A percentile compares a stretch with the other conserved stretches of the same genome.
Conservation (phyloP, 352 stramenopile species). For the Halophytophthora polymorphica region DNA sequence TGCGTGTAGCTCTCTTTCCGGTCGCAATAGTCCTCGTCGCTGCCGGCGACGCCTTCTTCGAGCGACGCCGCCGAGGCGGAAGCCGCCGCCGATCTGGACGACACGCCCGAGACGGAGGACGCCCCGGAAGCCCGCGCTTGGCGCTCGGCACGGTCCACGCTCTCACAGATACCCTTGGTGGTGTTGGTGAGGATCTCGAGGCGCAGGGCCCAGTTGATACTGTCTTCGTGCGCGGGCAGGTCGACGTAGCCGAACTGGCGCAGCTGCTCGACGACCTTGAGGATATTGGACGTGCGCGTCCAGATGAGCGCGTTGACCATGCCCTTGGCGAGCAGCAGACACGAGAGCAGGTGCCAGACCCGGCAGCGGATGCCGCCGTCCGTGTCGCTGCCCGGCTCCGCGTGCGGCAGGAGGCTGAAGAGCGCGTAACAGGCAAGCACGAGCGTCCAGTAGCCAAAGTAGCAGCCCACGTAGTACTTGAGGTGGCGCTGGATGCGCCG, state of each 20-base stretch:
- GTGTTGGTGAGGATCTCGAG: slow-evolving; percentile 86
- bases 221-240: slow-evolving; percentile 64
- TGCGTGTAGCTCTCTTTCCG: slow-evolving; percentile 73
- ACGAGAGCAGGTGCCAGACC: slow-evolving; percentile 72
- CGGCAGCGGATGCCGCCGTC: slow-evolving; percentile 48
- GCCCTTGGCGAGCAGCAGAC: slow-evolving; percentile 66
- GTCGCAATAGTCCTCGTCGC: slow-evolving; percentile 41
- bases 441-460: slow-evolving; percentile 83
- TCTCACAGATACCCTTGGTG: slow-evolving; percentile 81
- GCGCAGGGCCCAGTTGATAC: slow-evolving; percentile 86
- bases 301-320: slow-evolving; percentile 83
- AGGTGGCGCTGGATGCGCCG: slow-evolving; percentile 77
- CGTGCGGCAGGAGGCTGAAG: slow-evolving; percentile 57
- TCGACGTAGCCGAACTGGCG: slow-evolving; percentile 55
- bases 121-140: slow-evolving; percentile 42
- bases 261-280: slow-evolving; percentile 71
- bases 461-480: slow-evolving; percentile 88
- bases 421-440: slow-evolving; percentile 67
- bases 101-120: slow-evolving; percentile 19
- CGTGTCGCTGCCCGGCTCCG: slow-evolving; percentile 1
- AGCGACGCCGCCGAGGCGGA: slow-evolving; percentile 18
- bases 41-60: slow-evolving; percentile 14
- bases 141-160: slow-evolving; percentile 58
- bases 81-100: slow-evolving; percentile 12
- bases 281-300: slow-evolving; percentile 81